These are phyloP conservation scores for Suillus brevipes DNA, from an alignment of 768 basidiomycete species.

Conservation along the genomic window DNA sequence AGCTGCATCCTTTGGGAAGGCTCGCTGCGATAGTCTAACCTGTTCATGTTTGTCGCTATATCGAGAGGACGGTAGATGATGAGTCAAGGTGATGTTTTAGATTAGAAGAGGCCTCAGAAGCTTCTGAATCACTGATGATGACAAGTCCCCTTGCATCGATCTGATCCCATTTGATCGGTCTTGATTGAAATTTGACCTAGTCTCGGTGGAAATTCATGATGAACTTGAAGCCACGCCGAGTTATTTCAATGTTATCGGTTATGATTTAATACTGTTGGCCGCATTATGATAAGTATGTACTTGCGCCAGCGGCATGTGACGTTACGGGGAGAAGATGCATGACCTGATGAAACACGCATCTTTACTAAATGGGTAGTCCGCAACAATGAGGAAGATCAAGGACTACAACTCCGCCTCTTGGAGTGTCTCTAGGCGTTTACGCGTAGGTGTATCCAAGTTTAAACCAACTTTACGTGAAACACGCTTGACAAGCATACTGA, in stretches of 20 bases:
- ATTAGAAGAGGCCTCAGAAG: background rate
- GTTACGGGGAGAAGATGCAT: background rate
- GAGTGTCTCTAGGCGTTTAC: background rate
- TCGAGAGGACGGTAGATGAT: background rate
- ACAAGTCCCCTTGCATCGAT: background rate
- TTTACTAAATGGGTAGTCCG: background rate
- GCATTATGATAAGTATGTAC: background rate
- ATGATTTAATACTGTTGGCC: background rate
- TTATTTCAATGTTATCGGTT: background rate
- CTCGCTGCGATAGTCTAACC: background rate
- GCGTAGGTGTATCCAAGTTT: background rate
- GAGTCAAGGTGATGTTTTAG: background rate
- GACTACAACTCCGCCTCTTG: background rate
- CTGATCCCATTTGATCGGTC: background rate
- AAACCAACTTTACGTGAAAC: background rate
- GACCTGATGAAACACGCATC: background rate
- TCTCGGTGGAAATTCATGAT: background rate
- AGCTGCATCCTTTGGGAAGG: background rate
- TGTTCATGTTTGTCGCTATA: background rate
- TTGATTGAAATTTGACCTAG: constrained; percentile 6
- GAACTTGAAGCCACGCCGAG: background rate
- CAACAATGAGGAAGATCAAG: background rate
- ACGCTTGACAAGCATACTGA: background rate
- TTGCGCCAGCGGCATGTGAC: background rate
- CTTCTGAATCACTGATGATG: background rate